Conservation (phyloP, 495 filamentous ascomycete genomes). For the Penicillium paradoxum region DNA sequence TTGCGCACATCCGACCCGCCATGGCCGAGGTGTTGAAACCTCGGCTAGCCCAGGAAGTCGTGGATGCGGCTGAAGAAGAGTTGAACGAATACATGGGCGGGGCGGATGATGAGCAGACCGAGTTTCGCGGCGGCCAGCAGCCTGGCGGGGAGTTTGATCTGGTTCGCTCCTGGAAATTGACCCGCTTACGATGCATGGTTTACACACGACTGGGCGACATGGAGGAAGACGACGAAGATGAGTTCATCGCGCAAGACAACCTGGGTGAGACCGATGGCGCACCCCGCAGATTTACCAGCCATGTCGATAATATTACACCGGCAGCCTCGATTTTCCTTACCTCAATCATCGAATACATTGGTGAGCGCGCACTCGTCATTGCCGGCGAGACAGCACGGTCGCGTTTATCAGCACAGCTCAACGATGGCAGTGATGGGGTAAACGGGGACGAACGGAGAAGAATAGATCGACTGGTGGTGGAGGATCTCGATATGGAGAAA, state of each 20-base stretch:
- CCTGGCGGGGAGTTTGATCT: constrained; percentile 69
- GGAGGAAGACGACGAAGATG: constrained; percentile 96
- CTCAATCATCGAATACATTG: constrained; percentile 88
- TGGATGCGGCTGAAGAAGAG: constrained; percentile 85
- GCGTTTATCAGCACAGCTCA: constrained; percentile 47
- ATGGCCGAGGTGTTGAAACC: constrained; percentile 84
- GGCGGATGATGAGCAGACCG: constrained; percentile 63
- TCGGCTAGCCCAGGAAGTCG: constrained; percentile 80
- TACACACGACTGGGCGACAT: constrained; percentile 95
- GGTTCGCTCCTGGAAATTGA: constrained; percentile 84
- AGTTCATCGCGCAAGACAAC: constrained; percentile 68
- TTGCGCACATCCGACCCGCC: constrained; percentile 73
- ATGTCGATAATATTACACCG: constrained; percentile 73
- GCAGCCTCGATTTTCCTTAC: constrained; percentile 95
- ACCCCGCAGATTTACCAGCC: constrained; percentile 50
- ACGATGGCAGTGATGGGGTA: constrained; percentile 18
- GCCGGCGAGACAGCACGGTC: constrained; percentile 86
- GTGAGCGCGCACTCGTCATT: constrained; percentile 80
- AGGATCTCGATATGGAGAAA: constrained; percentile 90
- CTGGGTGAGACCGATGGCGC: constrained; percentile 47
- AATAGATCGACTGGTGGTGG: constrained; percentile 67
- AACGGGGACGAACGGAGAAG: constrained; percentile 23
- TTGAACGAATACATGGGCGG: constrained; percentile 80
- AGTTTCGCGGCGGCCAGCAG: constrained; percentile 49
- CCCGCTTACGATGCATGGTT: constrained; percentile 91